These are phyloP conservation scores for Suhomyces vadensis DNA, from an alignment of 805 yeast genomes.

Conservation along the genomic window DNA sequence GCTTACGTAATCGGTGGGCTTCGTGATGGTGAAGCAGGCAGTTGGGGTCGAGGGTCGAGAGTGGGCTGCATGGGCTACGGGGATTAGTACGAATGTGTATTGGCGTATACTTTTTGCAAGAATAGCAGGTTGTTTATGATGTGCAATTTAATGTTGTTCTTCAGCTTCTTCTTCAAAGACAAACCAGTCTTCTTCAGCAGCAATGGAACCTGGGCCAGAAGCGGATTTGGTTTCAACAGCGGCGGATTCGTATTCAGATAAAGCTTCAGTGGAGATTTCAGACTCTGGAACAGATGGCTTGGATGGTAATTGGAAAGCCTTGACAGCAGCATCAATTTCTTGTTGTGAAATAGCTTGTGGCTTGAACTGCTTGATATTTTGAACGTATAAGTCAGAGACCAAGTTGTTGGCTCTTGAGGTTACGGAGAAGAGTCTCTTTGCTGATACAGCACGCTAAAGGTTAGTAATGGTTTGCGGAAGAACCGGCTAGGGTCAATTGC, in stretches of 20 bases:
- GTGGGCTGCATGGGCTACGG: no score
- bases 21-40: no score
- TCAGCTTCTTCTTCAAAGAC: conserved; percentile 69
- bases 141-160: conserved; percentile 47
- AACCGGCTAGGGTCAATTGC: neutral
- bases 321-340: conserved; percentile 77
- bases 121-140: conserved; percentile 3
- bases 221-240: conserved; percentile 58
- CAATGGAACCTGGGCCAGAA: conserved; percentile 36
- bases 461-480: conserved; percentile 7
- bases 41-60: no score
- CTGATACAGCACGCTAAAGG: conserved; percentile 33
- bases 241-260: conserved; percentile 66
- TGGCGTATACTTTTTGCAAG: conserved; percentile 1
- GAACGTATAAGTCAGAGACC: conserved; percentile 81
- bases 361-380: conserved; percentile 86
- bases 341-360: conserved; percentile 71
- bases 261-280: conserved; percentile 69
- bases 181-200: conserved; percentile 73
- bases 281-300: conserved; percentile 73
- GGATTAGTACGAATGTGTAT: no score
- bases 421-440: conserved; percentile 43
- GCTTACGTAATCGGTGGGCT: neutral
- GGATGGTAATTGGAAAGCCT: conserved; percentile 79
- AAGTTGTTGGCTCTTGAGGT: conserved; percentile 54